Base-by-base conservation (phyloP, 352 stramenopile genomes). In the Phytopythium chamaehyphon region DNA sequence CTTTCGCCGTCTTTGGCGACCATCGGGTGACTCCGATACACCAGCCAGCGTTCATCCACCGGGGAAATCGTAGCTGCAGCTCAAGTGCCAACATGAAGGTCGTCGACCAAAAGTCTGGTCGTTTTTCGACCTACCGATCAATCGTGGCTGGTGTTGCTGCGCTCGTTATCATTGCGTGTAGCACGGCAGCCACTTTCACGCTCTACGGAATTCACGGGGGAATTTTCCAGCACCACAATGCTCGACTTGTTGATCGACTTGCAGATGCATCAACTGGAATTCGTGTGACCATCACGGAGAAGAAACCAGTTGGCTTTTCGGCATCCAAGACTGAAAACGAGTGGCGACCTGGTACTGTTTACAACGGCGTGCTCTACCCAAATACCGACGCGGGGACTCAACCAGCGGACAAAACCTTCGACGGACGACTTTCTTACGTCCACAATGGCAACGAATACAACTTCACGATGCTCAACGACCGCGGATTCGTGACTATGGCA, bases 401-500 rank as follows among this genome's bases (percentile, higher is more conserved):
- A 10, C 37, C 42, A 36, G 50, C 44, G 12, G 51, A 43, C 19
- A 47, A 69, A 33, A 36, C 45, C 21, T 69, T 73, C 46, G 64
- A 73, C 33, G 64, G 60, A 15, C 59, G 57, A 18, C 22, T 73
- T 19, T 56, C 53, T 31, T 73, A 73, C 52, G 19, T 58, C 31
- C 51, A 65, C 55, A 31, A 56, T 10, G 51, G 54, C 24, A 57
- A 40, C 18, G 47, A 60, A 35, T 73, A 61, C 43, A 73, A 73
- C 51, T 62, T 66, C 51, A 69, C 64, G 18, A 26, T 73, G 18
- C 24, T 73, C 35, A 38, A 69, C 46, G 52, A 60, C 39, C 56
- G 61, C 18, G 64, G 60, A n/a, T 73, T 54, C 51, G 51, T 68
- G 47, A 69, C 64, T 16, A 40, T 72, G 40, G 50, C 60, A 28